A percentile compares a stretch with the other conserved stretches of the same genome.
phyloP scores from a whole-genome alignment of 2,329 filamentous ascomycete species.

The Neofusicoccum kwambonambiense region DNA sequence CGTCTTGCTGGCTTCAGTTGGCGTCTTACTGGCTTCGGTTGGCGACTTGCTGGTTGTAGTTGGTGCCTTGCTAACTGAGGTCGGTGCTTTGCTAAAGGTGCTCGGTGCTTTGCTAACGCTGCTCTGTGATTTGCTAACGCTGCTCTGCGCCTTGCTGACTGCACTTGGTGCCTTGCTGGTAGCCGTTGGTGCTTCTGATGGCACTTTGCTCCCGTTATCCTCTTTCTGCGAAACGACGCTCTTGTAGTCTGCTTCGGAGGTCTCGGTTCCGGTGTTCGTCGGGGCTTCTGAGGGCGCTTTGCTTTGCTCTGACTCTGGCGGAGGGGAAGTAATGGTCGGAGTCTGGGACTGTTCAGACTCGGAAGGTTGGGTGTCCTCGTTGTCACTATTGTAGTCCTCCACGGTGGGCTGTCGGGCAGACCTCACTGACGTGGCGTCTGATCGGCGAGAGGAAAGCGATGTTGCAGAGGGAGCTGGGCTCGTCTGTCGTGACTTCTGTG shows the following conservation, averaged over 20 bases:
- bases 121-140: not conserved
- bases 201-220: not conserved
- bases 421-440: constrained; percentile 13
- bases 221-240: not conserved
- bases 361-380: constrained; percentile 4
- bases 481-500: constrained; percentile 9
- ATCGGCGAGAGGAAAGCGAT: not conserved
- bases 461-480: constrained; percentile 7
- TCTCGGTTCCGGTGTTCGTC: not conserved
- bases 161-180: not conserved
- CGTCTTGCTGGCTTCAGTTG: not conserved
- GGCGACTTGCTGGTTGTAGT: not conserved
- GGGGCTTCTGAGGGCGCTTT: not conserved
- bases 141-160: not conserved
- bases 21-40: not conserved
- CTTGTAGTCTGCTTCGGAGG: not conserved
- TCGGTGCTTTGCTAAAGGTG: not conserved
- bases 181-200: not conserved
- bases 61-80: not conserved
- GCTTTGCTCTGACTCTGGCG: not conserved
- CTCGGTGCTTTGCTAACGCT: not conserved
- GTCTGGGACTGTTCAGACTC: not conserved
- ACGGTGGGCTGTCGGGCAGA: constrained; percentile 15
- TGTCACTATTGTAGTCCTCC: constrained; percentile 16
- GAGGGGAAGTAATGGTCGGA: not conserved